phyloP scores from a whole-genome alignment of 2,329 filamentous ascomycete species.

The Neobulgaria alba region DNA sequence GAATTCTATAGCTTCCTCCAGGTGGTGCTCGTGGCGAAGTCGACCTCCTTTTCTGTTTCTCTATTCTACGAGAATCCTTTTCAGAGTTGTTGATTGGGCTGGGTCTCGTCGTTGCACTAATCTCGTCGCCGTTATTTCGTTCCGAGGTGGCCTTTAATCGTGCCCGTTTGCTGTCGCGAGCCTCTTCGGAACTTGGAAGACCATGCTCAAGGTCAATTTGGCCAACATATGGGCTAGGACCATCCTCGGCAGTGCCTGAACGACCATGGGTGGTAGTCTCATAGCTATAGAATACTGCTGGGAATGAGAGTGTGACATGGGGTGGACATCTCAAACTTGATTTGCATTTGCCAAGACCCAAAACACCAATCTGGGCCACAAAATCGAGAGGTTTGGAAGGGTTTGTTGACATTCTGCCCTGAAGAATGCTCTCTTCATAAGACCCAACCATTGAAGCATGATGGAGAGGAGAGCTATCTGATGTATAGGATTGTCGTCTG shows the following conservation, averaged over 20 bases:
- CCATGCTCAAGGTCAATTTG: slow-evolving; percentile 84
- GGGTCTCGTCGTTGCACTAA: slow-evolving; percentile 18
- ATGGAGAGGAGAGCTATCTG: slow-evolving; percentile 65
- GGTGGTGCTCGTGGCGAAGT: slow-evolving; percentile 60
- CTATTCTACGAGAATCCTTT: slow-evolving; percentile 35
- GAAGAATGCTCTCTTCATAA: slow-evolving; percentile 92
- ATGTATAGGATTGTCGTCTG: slow-evolving; percentile 61
- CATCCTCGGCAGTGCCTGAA: slow-evolving; percentile 60
- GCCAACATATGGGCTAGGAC: slow-evolving; percentile 92
- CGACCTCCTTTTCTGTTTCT: slow-evolving; percentile 52
- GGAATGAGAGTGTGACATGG: slow-evolving; percentile 84
- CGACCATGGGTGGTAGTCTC: slow-evolving; percentile 55
- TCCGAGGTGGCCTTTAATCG: slow-evolving; percentile 19
- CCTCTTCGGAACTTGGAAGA: slow-evolving; percentile 44
- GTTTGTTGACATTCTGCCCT: slow-evolving; percentile 92
- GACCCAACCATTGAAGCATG: slow-evolving; percentile 96
- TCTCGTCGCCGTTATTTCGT: slow-evolving; percentile 15
- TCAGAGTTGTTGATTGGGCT: slow-evolving; percentile 21
- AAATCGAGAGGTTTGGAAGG: slow-evolving; percentile 91
- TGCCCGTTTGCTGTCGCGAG: slow-evolving; percentile 34
- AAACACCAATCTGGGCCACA: slow-evolving; percentile 86
- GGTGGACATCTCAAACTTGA: slow-evolving; percentile 75
- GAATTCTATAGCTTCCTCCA: slow-evolving; percentile 88
- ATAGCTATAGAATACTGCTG: slow-evolving; percentile 95
- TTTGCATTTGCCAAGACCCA: slow-evolving; percentile 85